Evolutionary conservation across 129 eudicot genomes (phyloP).

Genomic region (Ambrosia trifida): DNA sequence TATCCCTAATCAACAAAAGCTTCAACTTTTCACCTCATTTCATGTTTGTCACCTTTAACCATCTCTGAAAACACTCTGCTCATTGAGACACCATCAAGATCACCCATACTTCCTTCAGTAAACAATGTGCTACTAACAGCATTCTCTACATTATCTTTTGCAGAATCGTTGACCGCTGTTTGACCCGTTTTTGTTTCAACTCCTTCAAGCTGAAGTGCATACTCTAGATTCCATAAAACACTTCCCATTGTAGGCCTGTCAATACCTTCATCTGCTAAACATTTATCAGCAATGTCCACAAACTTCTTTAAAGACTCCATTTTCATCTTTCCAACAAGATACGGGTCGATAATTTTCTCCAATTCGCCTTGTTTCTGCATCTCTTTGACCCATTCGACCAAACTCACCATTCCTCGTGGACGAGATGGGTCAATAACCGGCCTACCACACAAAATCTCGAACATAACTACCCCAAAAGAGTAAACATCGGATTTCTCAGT

Average conservation of each 20-base stretch:
- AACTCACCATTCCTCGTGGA: slow-evolving; percentile 60
- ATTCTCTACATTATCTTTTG: slow-evolving; percentile 22
- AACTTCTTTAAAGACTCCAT: slow-evolving; percentile 49
- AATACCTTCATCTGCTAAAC: slow-evolving; percentile 52
- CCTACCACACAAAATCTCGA: slow-evolving; percentile 62
- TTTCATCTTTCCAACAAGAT: slow-evolving; percentile 43
- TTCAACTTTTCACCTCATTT: slow-evolving; percentile 36
- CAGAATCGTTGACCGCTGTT: slow-evolving; percentile 4
- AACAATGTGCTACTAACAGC: slow-evolving; percentile 36
- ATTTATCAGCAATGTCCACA: slow-evolving; percentile 58
- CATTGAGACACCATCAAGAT: slow-evolving; percentile 64
- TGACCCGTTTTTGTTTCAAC: slow-evolving; percentile 19
- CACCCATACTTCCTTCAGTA: slow-evolving; percentile 53
- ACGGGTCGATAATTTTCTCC: slow-evolving; percentile 50
- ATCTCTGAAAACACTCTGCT: slow-evolving; percentile 65
- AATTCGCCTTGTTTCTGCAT: slow-evolving; percentile 35
- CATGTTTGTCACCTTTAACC: slow-evolving; percentile 53
- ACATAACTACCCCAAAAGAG: slow-evolving; percentile 75
- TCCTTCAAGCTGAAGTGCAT: slow-evolving; percentile 49
- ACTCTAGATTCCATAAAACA: slow-evolving; percentile 56
- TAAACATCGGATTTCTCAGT: slow-evolving; percentile 70
- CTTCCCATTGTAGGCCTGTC: slow-evolving; percentile 67
- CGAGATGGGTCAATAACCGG: slow-evolving; percentile 73
- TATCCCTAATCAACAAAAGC: slow-evolving; percentile 8
- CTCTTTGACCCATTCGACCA: slow-evolving; percentile 62